A percentile compares a stretch with the other conserved stretches of the same genome.
Conservation (phyloP, 176 grass and related monocot genomes). For the Poa annua region DNA sequence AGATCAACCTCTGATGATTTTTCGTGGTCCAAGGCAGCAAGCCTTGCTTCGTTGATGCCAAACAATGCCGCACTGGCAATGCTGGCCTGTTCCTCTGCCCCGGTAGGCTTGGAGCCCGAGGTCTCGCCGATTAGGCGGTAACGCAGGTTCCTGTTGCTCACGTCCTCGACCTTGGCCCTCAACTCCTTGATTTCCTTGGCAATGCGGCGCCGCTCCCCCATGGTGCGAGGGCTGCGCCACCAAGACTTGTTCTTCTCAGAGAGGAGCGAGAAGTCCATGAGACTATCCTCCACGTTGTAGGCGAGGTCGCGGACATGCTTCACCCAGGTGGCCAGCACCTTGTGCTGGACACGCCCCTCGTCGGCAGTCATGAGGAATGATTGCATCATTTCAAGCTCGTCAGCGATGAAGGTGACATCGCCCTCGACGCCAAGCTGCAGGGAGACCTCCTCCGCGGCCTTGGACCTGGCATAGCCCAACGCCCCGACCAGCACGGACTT, state of each 20-base stretch:
- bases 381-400: background rate
- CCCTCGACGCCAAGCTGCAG: background rate
- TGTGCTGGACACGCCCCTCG: background rate
- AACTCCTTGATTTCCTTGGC: constrained; percentile 37
- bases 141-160: constrained; percentile 12
- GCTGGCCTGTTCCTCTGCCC: background rate
- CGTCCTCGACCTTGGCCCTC: constrained; percentile 5
- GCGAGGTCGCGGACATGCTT: background rate
- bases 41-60: too few relatives aligned
- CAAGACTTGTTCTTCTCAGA: background rate
- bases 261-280: background rate
- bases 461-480: background rate
- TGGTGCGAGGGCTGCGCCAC: accelerated
- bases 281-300: constrained; percentile 22
- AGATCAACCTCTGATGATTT: too few relatives aligned
- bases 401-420: background rate
- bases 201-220: background rate
- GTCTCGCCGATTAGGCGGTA: background rate
- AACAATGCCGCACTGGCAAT: background rate
- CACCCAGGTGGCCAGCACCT: background rate
- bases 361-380: background rate
- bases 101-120: background rate
- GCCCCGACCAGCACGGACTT: constrained; percentile 33
- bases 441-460: background rate
- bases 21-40: too few relatives aligned